Conservation (phyloP, 176 grass and related monocot genomes). For the Cenchrus fungigraminus region DNA sequence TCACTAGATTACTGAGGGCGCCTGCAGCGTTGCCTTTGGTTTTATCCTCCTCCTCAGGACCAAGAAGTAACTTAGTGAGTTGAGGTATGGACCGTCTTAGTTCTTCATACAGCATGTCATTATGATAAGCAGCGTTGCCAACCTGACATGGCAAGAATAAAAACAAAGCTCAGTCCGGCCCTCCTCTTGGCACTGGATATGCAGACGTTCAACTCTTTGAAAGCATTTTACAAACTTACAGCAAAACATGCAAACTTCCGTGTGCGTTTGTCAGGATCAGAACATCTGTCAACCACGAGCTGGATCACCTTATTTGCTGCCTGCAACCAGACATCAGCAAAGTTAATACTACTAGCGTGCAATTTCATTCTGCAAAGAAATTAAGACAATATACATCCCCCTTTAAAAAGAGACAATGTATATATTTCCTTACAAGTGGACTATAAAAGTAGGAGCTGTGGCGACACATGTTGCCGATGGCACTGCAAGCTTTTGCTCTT, state of each 20-base stretch:
- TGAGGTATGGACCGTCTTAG: conserved; percentile 82
- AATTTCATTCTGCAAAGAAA: conserved; percentile 25
- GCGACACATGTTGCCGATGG: conserved; percentile 96
- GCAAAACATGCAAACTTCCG: conserved; percentile 98
- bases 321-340: conserved; percentile 46
- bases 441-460: conserved; percentile 88
- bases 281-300: conserved; percentile 90
- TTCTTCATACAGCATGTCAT: conserved; percentile 85
- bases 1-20: conserved; percentile 83
- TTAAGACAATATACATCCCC: not conserved
- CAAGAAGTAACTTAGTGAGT: conserved; percentile 73
- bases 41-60: conserved; percentile 95
- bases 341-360: conserved; percentile 27
- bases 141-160: conserved; percentile 51
- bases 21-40: conserved; percentile 97
- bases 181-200: not conserved
- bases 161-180: not conserved
- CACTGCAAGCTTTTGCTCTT: conserved; percentile 97
- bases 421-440: conserved; percentile 71
- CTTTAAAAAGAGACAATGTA: not conserved
- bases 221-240: conserved; percentile 59
- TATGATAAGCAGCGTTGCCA: conserved; percentile 97
- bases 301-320: conserved; percentile 70
- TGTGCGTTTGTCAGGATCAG: conserved; percentile 87
- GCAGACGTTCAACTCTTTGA: not conserved